Conservation (phyloP, 495 filamentous ascomycete species). For the Annulohypoxylon maeteangense region DNA sequence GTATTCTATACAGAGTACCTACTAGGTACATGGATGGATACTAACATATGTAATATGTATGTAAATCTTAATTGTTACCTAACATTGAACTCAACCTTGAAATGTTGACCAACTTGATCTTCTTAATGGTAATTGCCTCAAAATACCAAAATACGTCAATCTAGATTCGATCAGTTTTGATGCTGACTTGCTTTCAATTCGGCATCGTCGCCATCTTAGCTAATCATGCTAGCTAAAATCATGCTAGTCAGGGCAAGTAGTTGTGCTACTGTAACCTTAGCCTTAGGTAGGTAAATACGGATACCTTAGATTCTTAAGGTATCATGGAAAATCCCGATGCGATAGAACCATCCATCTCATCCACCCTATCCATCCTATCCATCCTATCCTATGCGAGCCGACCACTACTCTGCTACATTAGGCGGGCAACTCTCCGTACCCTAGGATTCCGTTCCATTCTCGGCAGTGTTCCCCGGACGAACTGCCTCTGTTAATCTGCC, state of each 20-base stretch:
- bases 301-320: too few relatives aligned
- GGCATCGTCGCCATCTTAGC: background rate
- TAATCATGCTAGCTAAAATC: background rate
- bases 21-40: too few relatives aligned
- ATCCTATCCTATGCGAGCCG: constrained; percentile 12
- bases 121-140: background rate
- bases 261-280: too few relatives aligned
- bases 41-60: background rate
- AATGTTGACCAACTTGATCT: background rate
- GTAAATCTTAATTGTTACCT: background rate
- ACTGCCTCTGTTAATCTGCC: constrained; percentile 46
- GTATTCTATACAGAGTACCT: background rate
- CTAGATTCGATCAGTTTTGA: background rate
- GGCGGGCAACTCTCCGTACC: constrained; percentile 19
- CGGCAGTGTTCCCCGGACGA: constrained; percentile 23
- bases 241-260: too few relatives aligned
- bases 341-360: constrained; percentile 11
- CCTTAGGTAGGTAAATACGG: too few relatives aligned
- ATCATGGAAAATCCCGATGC: constrained; percentile 15
- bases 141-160: background rate
- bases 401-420: constrained; percentile 24
- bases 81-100: background rate
- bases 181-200: background rate
- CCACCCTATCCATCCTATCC: background rate
- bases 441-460: constrained; percentile 37